These are phyloP conservation scores for Xerocomellus intermedius DNA, from an alignment of 768 basidiomycete genomes.

Conservation along the genomic window DNA sequence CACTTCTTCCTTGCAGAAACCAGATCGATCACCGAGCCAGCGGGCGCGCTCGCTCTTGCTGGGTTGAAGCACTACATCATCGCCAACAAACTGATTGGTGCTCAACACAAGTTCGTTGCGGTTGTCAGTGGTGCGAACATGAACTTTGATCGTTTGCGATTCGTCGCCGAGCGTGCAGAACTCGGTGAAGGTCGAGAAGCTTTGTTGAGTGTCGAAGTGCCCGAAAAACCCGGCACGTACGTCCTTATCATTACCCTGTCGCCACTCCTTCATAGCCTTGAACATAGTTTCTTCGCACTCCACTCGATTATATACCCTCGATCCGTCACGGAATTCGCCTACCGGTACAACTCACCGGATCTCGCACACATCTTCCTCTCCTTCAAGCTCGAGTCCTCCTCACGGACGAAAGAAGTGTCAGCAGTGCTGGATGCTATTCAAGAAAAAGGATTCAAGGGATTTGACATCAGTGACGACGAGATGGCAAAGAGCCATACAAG, in stretches of 20 bases:
- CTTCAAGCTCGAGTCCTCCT: constrained; percentile 68
- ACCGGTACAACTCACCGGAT: constrained; percentile 76
- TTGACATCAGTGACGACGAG: constrained; percentile 93
- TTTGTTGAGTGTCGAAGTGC: constrained; percentile 89
- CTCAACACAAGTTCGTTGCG: constrained; percentile 85
- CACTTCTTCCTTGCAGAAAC: constrained; percentile 53
- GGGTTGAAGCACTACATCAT: constrained; percentile 87
- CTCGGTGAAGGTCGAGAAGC: constrained; percentile 95
- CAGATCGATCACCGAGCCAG: constrained; percentile 93
- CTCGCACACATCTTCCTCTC: constrained; percentile 88
- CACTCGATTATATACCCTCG: constrained; percentile 89
- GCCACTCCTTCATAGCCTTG: background rate
- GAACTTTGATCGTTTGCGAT: constrained; percentile 96
- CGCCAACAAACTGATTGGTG: constrained; percentile 76
- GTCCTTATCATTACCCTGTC: constrained; percentile 15
- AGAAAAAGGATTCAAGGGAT: constrained; percentile 71
- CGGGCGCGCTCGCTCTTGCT: constrained; percentile 90
- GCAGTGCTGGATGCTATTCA: constrained; percentile 64
- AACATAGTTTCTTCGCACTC: constrained; percentile 75
- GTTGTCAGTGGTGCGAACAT: constrained; percentile 97
- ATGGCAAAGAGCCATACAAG: constrained; percentile 92
- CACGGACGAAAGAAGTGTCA: constrained; percentile 58
- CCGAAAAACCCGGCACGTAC: constrained; percentile 89
- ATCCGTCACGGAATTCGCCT: constrained; percentile 92
- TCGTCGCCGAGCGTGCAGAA: constrained; percentile 98